Evolutionary conservation across 2,329 filamentous ascomycete species (phyloP).

Genomic region (Drechslerella dactyloides): DNA sequence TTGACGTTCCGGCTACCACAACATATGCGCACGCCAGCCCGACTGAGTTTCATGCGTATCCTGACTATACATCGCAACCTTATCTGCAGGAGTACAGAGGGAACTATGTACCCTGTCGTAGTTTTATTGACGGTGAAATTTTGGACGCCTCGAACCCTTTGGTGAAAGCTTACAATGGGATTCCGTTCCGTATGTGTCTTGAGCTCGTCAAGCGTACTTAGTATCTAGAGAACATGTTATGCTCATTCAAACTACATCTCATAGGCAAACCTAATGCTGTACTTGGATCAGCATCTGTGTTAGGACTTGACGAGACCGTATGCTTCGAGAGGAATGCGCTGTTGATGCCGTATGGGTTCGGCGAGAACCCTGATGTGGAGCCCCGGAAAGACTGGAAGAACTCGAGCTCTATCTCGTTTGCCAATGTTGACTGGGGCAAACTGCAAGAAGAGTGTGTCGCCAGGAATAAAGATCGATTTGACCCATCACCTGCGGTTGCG

Average conservation of each 20-base stretch:
- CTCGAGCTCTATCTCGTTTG: constrained; percentile 62
- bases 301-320: constrained; percentile 81
- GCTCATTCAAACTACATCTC: constrained; percentile 58
- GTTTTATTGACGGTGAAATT: constrained; percentile 36
- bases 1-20: constrained; percentile 5
- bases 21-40: constrained; percentile 15
- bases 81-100: constrained; percentile 9
- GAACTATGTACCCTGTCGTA: constrained; percentile 20
- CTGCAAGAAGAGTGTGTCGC: constrained; percentile 65
- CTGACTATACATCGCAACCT: constrained; percentile 9
- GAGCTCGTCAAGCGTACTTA: background rate
- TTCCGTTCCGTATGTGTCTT: constrained; percentile 64
- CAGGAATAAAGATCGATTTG: constrained; percentile 71
- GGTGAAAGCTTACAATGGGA: constrained; percentile 26
- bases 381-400: constrained; percentile 38
- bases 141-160: constrained; percentile 27
- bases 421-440: constrained; percentile 64
- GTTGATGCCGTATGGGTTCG: constrained; percentile 76
- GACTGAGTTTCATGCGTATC: constrained; percentile 25
- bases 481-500: constrained; percentile 28
- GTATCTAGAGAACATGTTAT: background rate
- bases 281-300: constrained; percentile 80
- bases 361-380: constrained; percentile 67
- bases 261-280: constrained; percentile 82
- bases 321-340: constrained; percentile 93